Conservation (phyloP, 2,329 filamentous ascomycete species). For the Dendryphion nanum region DNA sequence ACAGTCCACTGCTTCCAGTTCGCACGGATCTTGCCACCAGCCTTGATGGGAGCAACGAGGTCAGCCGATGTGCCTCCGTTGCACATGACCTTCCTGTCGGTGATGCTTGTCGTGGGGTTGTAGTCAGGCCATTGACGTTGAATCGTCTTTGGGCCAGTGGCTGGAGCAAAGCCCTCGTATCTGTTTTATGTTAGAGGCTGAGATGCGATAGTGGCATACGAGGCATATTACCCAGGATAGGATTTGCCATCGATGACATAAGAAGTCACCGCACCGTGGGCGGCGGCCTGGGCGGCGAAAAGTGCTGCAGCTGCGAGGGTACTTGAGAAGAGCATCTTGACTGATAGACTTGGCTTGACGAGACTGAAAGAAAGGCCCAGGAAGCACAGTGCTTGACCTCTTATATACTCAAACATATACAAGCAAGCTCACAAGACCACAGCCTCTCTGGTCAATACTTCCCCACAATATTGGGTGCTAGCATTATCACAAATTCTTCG, state of each 20-base stretch:
- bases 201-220: too few relatives aligned
- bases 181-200: conserved; percentile 32
- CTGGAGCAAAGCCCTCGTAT: conserved; percentile 54
- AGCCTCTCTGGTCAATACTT: conserved; percentile 2
- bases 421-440: conserved; percentile 1
- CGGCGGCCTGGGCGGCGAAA: conserved; percentile 27
- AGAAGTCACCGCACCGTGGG: conserved; percentile 37
- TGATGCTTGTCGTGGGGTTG: conserved; percentile 53
- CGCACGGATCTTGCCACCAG: conserved; percentile 53
- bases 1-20: conserved; percentile 59
- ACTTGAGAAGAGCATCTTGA: conserved; percentile 39
- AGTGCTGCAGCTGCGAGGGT: conserved; percentile 33
- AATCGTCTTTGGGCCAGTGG: conserved; percentile 51
- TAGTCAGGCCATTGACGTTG: conserved; percentile 59
- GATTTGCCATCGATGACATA: conserved; percentile 34
- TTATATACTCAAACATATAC: conserved; percentile 14
- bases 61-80: conserved; percentile 47
- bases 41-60: conserved; percentile 48
- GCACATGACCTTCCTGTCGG: conserved; percentile 54
- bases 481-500: conserved; percentile 6
- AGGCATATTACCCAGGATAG: conserved; percentile 25
- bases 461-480: conserved; percentile 10
- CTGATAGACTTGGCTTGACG: conserved; percentile 4
- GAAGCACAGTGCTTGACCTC: conserved; percentile 5
- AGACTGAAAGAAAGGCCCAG: conserved; percentile 1